Evolutionary conservation across 495 filamentous ascomycete genomes (phyloP).

Genomic region (Xylaria cubensis): DNA sequence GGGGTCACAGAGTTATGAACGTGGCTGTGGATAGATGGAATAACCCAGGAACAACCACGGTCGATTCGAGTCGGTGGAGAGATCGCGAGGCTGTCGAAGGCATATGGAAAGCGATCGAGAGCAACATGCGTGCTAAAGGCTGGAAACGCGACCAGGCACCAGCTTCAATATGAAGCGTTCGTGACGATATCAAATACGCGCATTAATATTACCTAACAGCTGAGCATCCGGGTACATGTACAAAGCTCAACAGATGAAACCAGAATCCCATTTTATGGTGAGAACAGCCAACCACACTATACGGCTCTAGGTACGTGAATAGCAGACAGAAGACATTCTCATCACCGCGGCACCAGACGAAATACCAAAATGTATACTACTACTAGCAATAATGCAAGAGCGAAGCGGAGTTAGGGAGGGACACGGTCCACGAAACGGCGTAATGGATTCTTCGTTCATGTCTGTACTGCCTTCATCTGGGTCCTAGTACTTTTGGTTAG

Average conservation of each 20-base stretch:
- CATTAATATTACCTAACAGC: neutral
- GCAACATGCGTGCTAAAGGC: conserved; percentile 82
- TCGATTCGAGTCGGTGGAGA: conserved; percentile 75
- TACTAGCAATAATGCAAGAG: conserved; percentile 6
- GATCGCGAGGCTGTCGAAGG: conserved; percentile 93
- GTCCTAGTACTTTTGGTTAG: neutral
- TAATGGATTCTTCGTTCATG: conserved; percentile 14
- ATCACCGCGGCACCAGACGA: neutral
- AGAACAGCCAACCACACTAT: neutral
- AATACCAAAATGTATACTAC: conserved; percentile 4
- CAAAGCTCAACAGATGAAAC: neutral
- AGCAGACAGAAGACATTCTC: neutral
- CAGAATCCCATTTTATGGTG: neutral
- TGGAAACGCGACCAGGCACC: conserved; percentile 76
- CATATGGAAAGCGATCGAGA: conserved; percentile 91
- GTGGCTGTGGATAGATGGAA: conserved; percentile 82
- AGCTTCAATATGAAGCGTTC: conserved; percentile 45
- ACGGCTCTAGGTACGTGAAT: neutral
- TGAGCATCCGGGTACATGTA: neutral
- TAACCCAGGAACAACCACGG: conserved; percentile 53
- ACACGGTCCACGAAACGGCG: conserved; percentile 19
- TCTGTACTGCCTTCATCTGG: neutral
- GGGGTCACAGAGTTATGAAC: conserved; percentile 81
- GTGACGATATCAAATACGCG: neutral
- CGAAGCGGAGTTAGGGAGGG: conserved; percentile 16